Evolutionary conservation across 75 land plant genomes (phyloP), one percentile per base, ranked within the genome.

Genomic region (Cryptomeria japonica): DNA sequence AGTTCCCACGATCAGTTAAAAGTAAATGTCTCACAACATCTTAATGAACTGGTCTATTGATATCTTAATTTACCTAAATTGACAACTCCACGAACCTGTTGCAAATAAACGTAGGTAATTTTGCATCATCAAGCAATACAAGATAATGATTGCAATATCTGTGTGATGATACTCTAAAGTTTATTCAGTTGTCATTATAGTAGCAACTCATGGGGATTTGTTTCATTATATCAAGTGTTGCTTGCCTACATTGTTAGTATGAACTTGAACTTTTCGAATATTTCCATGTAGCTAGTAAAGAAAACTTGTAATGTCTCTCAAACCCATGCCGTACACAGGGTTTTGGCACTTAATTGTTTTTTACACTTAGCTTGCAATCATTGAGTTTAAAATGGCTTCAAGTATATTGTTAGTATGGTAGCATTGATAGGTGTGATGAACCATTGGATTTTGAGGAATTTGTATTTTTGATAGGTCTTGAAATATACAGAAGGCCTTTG

Each of bases 401-500:
- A 46, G 56, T 51, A 51, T 34, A 46, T 32, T 31, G 28, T 84
- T 34, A 13, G 9, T 84, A 34, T 84, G 47, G 39, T 86, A 15
- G 85, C 16, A 84, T 86, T 86, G 44, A 28, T 19, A 3, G 12
- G 44, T 15, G 19, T 38, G 15, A 34, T 84, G 86, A 41, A 86
- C 3, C 37, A 19, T 84, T 86, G 28, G 41, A 58, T 86, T 61
- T 72, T 28, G 41, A 58, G 41, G 28, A 22, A 70, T 76, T 38
- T 58, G 4, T 72, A 37, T 86, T 83, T 85, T 80, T 90, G 86
- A 37, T 95, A 97, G 99, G 98, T 95, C n/a, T 85, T 87, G 85
- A 97, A 93, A 86, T 97, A 97, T 89, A 94, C 94, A 32, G 99
- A 97, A 88, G 99, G 99, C n/a, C 91, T 97, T 84, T 96, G 97